Base-by-base conservation (phyloP, 257 asterid genomes). In the Ligustrum vulgare region DNA sequence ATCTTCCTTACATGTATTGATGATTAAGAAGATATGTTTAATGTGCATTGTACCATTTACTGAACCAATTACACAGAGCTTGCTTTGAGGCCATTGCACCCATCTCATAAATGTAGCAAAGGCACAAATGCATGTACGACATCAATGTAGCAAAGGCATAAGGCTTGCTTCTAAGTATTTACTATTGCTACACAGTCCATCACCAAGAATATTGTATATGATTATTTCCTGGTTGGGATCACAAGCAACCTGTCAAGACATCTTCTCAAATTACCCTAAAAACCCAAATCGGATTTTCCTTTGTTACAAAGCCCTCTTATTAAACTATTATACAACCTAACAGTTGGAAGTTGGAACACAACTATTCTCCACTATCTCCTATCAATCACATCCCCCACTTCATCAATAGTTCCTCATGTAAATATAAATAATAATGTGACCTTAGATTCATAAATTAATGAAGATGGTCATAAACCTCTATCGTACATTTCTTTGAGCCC, bases 131-230 rank as follows among this genome's bases (percentile, higher is more conserved):
- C n/a, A n/a, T n/a, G n/a, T n/a, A n/a, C n/a, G n/a, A n/a, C n/a
- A n/a, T n/a, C n/a, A n/a, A n/a, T n/a, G n/a, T n/a, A n/a, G n/a
- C n/a, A n/a, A n/a, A n/a, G n/a, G n/a, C n/a, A n/a, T n/a, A n/a
- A n/a, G 70, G 77, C 96, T 89, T 37, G 96, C 98, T 84, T 91
- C 90, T n/a, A 85, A 37, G 71, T 84, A 92, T 63, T 81, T 85
- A 31, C 97, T 91, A 69, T 88, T 87, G 36, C 70, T 22, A 80
- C 98, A 92, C 1, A 94, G 80, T 37, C 96, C 96, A 75, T 87
- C 88, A 41, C 86, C 91, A 34, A 94, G 81, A 81, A 71, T 78
- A 16, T 45, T 71, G 34, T 89, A 94, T 1, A 90, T 88, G n/a
- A n/a, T n/a, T n/a, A n/a, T n/a, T 62, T 88, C 96, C 72, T 71